phyloP scores from a whole-genome alignment of 225 moss, liverwort and hornwort species.

The Takakia lepidozioides region DNA sequence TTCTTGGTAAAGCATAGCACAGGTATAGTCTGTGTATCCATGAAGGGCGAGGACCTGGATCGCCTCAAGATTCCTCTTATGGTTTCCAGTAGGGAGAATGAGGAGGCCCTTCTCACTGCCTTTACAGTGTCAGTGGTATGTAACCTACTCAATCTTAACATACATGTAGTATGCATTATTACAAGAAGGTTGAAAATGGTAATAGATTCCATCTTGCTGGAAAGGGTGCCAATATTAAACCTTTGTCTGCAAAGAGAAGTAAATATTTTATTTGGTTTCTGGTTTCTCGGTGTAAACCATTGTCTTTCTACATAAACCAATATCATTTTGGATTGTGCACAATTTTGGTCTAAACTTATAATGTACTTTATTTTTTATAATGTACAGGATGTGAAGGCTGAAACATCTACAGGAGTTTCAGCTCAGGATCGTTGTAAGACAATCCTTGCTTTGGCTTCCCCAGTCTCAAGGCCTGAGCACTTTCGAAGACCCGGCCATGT shows the following conservation, averaged over 20 bases:
- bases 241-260: too few species aligned
- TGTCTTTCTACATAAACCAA: too few species aligned
- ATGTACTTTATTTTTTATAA: too few species aligned
- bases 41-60: conserved; percentile 77
- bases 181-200: too few species aligned
- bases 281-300: too few species aligned
- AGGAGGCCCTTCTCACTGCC: conserved; percentile 70
- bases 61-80: conserved; percentile 81
- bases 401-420: conserved; percentile 87
- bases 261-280: too few species aligned
- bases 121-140: conserved; percentile 93
- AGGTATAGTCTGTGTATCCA: conserved; percentile 86
- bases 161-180: too few species aligned
- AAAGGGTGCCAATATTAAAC: too few species aligned
- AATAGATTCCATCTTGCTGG: too few species aligned
- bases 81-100: conserved; percentile 58
- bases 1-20: conserved; percentile 76
- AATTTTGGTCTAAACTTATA: too few species aligned
- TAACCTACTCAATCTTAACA: neutral
- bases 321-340: too few species aligned
- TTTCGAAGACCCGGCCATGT: conserved; percentile 87
- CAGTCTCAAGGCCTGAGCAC: conserved; percentile 38
- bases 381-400: conserved; percentile 68
- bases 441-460: conserved; percentile 56
- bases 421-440: conserved; percentile 70